Conservation (phyloP, 2,329 filamentous ascomycete species). For the Ceratocystis papillata region DNA sequence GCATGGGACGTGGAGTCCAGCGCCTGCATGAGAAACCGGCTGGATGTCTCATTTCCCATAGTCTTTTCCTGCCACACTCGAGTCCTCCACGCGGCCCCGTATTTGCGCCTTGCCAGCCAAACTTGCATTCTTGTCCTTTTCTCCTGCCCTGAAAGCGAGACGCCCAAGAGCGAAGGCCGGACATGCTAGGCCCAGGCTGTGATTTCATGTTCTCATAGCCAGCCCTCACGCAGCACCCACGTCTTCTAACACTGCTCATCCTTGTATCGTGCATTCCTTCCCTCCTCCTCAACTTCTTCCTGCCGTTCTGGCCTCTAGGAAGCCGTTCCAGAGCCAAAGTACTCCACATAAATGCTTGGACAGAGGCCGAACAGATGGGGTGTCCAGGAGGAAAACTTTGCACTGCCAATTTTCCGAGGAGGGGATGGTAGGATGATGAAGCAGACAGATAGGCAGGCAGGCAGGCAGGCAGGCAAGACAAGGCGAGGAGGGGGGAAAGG, state of each 20-base stretch:
- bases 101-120: neutral
- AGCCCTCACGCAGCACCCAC: too few species aligned
- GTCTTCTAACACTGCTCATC: neutral
- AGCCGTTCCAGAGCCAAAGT: neutral
- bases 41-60: neutral
- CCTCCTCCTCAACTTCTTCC: neutral
- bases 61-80: neutral
- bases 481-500: neutral
- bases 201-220: neutral
- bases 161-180: too few species aligned
- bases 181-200: neutral
- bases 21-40: neutral
- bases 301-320: conserved; percentile 9
- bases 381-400: neutral
- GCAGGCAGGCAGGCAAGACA: neutral
- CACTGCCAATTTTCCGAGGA: neutral
- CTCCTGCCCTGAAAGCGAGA: too few species aligned
- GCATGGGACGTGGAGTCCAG: neutral
- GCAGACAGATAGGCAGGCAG: too few species aligned
- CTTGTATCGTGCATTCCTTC: conserved; percentile 1
- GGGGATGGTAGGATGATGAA: too few species aligned
- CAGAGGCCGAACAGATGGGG: neutral
- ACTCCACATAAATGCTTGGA: neutral
- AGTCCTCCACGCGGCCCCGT: neutral
- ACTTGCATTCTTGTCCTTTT: too few species aligned